Evolutionary conservation across 441 rosid genomes (phyloP).

Genomic region (Brassica hybrid): DNA sequence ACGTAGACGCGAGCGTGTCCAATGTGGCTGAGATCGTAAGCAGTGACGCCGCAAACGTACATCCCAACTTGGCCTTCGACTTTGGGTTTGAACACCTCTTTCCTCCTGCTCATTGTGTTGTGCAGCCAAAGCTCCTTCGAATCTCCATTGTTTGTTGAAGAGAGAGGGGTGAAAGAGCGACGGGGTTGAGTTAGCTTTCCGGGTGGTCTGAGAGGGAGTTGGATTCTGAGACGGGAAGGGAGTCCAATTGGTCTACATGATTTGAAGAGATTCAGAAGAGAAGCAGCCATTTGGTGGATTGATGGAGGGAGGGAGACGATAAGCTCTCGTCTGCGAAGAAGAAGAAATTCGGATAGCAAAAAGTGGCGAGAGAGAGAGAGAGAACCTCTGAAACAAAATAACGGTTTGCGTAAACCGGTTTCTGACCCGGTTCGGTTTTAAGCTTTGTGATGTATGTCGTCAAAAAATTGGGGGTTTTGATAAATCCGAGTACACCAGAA

Average conservation of each 20-base stretch:
- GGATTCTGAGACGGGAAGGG: conserved; percentile 33
- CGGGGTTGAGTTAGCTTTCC: conserved; percentile 29
- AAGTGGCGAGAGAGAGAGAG: too few relatives aligned
- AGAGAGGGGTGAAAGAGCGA: conserved; percentile 47
- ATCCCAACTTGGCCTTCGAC: conserved; percentile 82
- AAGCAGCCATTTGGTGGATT: too few relatives aligned
- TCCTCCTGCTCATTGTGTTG: conserved; percentile 84
- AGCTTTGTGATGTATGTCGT: too few relatives aligned
- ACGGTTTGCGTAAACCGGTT: too few relatives aligned
- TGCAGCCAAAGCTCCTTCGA: conserved; percentile 59
- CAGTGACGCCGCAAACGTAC: conserved; percentile 98
- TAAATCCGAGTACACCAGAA: not conserved
- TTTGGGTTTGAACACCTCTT: conserved; percentile 72
- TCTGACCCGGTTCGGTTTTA: too few relatives aligned
- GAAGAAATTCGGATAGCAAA: too few relatives aligned
- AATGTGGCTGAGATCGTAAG: conserved; percentile 93
- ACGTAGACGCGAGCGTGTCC: conserved; percentile 95
- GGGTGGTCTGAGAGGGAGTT: conserved; percentile 25
- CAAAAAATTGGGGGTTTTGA: not conserved
- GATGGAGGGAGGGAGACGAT: too few relatives aligned
- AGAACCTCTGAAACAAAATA: too few relatives aligned
- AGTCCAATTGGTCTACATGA: not conserved
- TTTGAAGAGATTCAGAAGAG: too few relatives aligned
- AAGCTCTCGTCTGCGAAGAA: too few relatives aligned
- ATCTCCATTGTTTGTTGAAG: conserved; percentile 32